Evolutionary conservation across 2,329 filamentous ascomycete genomes (phyloP).

Genomic region (Calonectria ilicicola): DNA sequence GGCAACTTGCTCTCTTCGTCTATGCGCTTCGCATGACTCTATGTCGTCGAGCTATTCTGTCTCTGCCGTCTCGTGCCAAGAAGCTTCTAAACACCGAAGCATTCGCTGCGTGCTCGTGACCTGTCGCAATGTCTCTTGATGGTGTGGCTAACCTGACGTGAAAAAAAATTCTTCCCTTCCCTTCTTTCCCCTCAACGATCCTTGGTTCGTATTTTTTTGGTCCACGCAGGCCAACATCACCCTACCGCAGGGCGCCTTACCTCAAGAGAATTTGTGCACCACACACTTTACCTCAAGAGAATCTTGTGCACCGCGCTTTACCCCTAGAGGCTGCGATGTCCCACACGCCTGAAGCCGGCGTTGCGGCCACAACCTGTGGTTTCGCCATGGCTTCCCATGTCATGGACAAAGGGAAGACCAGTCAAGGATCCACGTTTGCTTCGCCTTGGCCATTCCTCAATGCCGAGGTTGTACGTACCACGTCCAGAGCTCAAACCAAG

Average conservation of each 20-base stretch:
- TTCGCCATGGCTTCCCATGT: slow-evolving; percentile 38
- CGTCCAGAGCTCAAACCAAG: not conserved
- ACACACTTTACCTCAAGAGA: slow-evolving; percentile 43
- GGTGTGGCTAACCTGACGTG: slow-evolving; percentile 25
- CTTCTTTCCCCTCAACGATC: slow-evolving; percentile 39
- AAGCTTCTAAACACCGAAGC: not conserved
- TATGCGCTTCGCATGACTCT: not conserved
- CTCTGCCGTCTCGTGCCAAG: not conserved
- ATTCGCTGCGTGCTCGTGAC: not conserved
- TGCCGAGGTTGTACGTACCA: slow-evolving; percentile 42
- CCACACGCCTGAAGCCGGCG: slow-evolving; percentile 43
- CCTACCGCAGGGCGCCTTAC: slow-evolving; percentile 40
- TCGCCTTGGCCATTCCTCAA: slow-evolving; percentile 39
- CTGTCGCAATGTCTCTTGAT: slow-evolving; percentile 5
- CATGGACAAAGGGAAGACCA: slow-evolving; percentile 46
- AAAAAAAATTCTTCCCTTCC: slow-evolving; percentile 24
- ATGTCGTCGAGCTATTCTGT: not conserved
- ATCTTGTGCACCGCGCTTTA: slow-evolving; percentile 41
- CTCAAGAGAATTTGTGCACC: slow-evolving; percentile 43
- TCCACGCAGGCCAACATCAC: slow-evolving; percentile 38
- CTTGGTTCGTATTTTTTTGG: slow-evolving; percentile 42
- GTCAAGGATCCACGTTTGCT: slow-evolving; percentile 44
- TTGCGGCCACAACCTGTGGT: slow-evolving; percentile 35
- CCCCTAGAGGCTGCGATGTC: slow-evolving; percentile 43
- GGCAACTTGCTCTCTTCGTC: slow-evolving; percentile 22